These are phyloP conservation scores for Mollisiaceae sp. DNA, from an alignment of 2,329 filamentous ascomycete genomes.

Conservation along the genomic window DNA sequence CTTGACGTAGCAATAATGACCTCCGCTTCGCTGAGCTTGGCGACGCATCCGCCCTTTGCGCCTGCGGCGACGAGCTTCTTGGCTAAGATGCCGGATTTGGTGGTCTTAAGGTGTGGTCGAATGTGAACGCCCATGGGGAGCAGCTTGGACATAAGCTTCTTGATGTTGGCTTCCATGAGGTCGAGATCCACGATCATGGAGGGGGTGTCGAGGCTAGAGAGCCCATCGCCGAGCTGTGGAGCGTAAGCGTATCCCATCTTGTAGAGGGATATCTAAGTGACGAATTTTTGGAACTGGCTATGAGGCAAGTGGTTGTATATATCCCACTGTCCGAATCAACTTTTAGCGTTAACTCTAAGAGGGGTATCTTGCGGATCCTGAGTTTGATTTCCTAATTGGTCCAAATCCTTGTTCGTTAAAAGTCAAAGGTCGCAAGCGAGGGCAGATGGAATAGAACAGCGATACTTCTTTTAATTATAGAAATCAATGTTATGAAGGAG, in stretches of 20 bases:
- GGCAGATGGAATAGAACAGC: no score
- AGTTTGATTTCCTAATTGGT: no score
- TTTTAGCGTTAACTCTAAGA: no score
- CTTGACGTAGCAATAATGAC: slow-evolving; percentile 50
- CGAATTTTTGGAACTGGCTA: background rate
- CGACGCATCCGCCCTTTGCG: slow-evolving; percentile 56
- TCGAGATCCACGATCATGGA: slow-evolving; percentile 57
- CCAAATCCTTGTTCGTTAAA: no score
- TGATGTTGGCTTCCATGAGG: slow-evolving; percentile 22
- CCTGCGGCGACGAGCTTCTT: slow-evolving; percentile 51
- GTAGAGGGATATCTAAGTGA: slow-evolving; percentile 1
- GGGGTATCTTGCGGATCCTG: no score
- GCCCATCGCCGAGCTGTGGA: slow-evolving; percentile 49
- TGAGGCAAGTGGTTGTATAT: background rate
- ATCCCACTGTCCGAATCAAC: no score
- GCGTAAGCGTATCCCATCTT: slow-evolving; percentile 40
- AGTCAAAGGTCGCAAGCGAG: no score
- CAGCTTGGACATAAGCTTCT: slow-evolving; percentile 18
- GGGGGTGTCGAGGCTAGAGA: slow-evolving; percentile 56
- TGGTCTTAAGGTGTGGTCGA: slow-evolving; percentile 59
- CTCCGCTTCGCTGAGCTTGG: slow-evolving; percentile 55
- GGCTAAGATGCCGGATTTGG: slow-evolving; percentile 54
- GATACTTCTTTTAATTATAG: no score
- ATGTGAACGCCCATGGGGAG: slow-evolving; percentile 18
- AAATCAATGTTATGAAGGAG: no score